Evolutionary conservation across 179 eudicot species (phyloP).

Genomic region (Spergularia azorica): DNA sequence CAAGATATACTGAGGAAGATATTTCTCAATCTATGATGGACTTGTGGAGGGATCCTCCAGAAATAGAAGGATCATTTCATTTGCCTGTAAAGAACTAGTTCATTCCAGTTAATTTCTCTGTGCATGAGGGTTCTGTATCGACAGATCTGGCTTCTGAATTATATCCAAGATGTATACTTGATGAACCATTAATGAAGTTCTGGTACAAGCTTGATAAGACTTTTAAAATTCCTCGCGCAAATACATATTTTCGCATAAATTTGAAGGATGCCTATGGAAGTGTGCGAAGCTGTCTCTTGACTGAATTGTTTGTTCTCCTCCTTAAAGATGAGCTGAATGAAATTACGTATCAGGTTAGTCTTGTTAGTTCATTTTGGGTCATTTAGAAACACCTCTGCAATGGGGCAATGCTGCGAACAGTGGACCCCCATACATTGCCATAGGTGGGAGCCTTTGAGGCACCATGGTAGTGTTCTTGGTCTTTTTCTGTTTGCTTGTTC

Average conservation of each 20-base stretch:
- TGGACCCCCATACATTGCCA: too few relatives aligned
- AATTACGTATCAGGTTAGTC: slow-evolving; percentile 79
- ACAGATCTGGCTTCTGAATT: slow-evolving; percentile 34
- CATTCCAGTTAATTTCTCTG: slow-evolving; percentile 74
- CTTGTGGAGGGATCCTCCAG: slow-evolving; percentile 79
- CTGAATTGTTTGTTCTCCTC: slow-evolving; percentile 79
- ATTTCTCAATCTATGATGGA: slow-evolving; percentile 60
- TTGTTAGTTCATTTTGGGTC: background rate
- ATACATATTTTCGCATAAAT: slow-evolving; percentile 84
- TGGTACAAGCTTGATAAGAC: slow-evolving; percentile 92
- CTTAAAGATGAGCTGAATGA: slow-evolving; percentile 97
- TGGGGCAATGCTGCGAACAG: too few relatives aligned
- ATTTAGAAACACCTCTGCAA: too few relatives aligned
- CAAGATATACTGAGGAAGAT: slow-evolving; percentile 75
- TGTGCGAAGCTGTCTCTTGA: slow-evolving; percentile 68
- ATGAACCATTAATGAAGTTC: slow-evolving; percentile 73
- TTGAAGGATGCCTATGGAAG: slow-evolving; percentile 66
- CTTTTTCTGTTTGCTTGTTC: background rate
- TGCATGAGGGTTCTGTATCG: slow-evolving; percentile 55
- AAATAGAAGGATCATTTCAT: slow-evolving; percentile 69
- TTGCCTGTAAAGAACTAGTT: slow-evolving; percentile 87
- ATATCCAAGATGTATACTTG: slow-evolving; percentile 76
- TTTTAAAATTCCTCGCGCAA: slow-evolving; percentile 94
- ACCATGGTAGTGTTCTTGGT: too few relatives aligned
- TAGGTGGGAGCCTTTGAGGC: background rate